These are phyloP conservation scores for Corylus americana DNA, from an alignment of 306 rosid genomes.

Conservation along the genomic window DNA sequence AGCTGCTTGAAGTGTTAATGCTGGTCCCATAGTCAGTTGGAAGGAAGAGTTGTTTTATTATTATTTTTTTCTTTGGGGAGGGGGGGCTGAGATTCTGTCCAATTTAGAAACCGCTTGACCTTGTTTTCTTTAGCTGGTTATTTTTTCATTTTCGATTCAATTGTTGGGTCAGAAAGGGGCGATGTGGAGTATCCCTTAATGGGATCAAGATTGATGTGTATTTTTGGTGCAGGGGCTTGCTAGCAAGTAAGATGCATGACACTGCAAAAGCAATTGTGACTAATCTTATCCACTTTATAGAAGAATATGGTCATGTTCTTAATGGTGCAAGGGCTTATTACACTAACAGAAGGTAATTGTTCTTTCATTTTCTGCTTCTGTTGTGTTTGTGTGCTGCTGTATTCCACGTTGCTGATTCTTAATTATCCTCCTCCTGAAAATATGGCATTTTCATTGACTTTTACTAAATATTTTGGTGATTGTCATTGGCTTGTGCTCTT, in stretches of 20 bases:
- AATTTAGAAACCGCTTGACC: not conserved
- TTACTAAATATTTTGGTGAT: not conserved
- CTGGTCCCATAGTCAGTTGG: not conserved
- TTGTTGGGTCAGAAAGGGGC: not conserved
- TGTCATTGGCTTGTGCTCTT: not conserved
- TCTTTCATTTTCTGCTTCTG: not conserved
- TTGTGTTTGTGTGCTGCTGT: not conserved
- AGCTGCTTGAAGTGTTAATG: not conserved
- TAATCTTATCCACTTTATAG: constrained; percentile 65
- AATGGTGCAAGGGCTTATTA: constrained; percentile 89
- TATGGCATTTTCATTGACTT: not conserved
- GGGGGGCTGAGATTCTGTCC: not conserved
- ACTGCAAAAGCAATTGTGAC: constrained; percentile 68
- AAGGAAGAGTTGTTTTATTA: not conserved
- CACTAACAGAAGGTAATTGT: constrained; percentile 75
- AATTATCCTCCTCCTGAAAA: not conserved
- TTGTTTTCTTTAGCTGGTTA: not conserved
- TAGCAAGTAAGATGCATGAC: constrained; percentile 77
- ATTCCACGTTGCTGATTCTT: not conserved
- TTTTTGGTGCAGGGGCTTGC: constrained; percentile 62
- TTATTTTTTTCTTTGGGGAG: not conserved
- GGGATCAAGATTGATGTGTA: not conserved
- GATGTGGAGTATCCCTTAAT: not conserved
- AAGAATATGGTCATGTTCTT: constrained; percentile 78
- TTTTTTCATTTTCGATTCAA: not conserved